A percentile compares a stretch with the other conserved stretches of the same genome.
These are phyloP conservation scores for Jacaranda copaia DNA, from an alignment of 257 asterid genomes.

Conservation along the genomic window DNA sequence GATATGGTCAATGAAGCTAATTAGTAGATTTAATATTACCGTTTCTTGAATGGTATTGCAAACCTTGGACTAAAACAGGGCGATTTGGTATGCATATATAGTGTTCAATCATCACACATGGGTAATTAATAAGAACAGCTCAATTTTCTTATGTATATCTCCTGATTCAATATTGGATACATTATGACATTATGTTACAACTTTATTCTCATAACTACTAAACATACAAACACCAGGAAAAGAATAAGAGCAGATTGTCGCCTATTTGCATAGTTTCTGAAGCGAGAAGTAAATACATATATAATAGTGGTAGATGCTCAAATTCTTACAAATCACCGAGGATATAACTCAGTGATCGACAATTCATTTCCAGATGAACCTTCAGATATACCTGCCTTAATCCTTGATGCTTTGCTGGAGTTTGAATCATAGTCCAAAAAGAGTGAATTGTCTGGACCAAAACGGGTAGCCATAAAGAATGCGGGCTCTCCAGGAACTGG, in stretches of 20 bases:
- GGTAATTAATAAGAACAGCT: no score
- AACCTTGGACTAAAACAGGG: no score
- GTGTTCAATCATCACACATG: no score
- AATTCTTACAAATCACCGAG: conserved; percentile 17
- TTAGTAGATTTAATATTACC: no score
- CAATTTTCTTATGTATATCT: no score
- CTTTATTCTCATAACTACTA: no score
- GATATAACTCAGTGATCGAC: conserved; percentile 29
- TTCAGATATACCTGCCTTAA: background rate
- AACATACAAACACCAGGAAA: background rate
- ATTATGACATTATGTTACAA: no score
- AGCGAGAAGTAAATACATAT: background rate
- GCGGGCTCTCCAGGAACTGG: background rate
- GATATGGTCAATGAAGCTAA: no score
- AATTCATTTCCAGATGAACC: conserved; percentile 6
- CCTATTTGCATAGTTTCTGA: background rate
- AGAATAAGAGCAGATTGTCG: background rate
- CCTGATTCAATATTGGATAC: no score
- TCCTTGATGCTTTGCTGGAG: background rate
- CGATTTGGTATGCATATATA: no score
- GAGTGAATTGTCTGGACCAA: background rate
- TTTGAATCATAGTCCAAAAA: background rate
- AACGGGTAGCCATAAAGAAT: background rate
- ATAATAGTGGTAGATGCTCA: background rate
- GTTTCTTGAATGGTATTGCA: no score